Evolutionary conservation across 2,329 filamentous ascomycete species (phyloP).

Genomic region (Claviceps sorghi): DNA sequence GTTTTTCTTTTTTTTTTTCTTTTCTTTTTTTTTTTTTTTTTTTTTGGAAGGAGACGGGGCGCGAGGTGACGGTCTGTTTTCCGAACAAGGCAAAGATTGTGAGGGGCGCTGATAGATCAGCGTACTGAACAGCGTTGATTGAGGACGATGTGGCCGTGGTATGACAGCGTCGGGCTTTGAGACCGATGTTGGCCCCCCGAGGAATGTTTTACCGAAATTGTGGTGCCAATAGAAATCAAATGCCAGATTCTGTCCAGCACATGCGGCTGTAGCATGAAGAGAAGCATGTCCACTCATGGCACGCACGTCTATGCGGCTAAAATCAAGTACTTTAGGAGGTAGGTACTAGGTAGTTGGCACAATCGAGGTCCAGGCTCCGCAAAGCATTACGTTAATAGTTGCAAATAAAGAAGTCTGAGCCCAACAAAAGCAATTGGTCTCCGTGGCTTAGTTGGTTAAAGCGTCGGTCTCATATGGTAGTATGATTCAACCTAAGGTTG

Average conservation of each 20-base stretch:
- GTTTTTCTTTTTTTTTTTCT: not conserved
- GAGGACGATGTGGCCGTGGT: not conserved
- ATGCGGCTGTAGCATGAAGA: too few species aligned
- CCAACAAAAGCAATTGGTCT: slow-evolving; percentile 6
- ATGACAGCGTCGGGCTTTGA: not conserved
- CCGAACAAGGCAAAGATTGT: not conserved
- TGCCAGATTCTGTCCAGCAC: too few species aligned
- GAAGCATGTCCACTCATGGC: too few species aligned
- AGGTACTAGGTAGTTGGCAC: too few species aligned
- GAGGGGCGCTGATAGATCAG: not conserved
- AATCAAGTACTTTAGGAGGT: too few species aligned
- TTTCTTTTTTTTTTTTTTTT: not conserved
- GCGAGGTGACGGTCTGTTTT: not conserved
- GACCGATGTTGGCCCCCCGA: not conserved
- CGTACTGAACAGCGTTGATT: not conserved
- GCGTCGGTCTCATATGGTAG: slow-evolving; percentile 18
- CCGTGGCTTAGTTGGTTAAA: slow-evolving; percentile 25
- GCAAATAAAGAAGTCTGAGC: rapidly evolving
- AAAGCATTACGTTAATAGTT: rapidly evolving
- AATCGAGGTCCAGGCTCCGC: too few species aligned
- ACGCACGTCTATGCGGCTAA: too few species aligned
- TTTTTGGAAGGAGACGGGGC: not conserved
- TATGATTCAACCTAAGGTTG: slow-evolving; percentile 13
- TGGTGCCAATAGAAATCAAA: too few species aligned
- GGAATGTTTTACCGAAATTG: not conserved